Conservation (phyloP, 805 yeast species). For the Candida ascalaphidarum region DNA sequence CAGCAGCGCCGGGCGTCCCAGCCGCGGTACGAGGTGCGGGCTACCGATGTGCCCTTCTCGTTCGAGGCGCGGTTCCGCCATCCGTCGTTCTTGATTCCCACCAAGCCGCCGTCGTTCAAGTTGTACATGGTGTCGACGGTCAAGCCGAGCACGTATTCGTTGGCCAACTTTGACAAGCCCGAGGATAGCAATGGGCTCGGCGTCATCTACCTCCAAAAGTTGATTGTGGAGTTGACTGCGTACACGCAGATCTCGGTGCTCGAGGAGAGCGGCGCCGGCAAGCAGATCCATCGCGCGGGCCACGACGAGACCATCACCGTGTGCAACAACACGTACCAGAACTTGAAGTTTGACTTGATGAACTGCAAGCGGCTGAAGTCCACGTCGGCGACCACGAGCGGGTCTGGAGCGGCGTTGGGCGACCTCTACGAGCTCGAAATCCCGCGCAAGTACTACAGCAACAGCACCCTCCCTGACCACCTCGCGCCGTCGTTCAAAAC, state of each 20-base stretch:
- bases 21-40: too few relatives aligned
- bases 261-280: conserved; percentile 11
- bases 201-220: conserved; percentile 31
- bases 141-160: conserved; percentile 20
- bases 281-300: conserved; percentile 18
- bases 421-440: conserved; percentile 34
- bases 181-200: conserved; percentile 42
- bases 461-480: conserved; percentile 37
- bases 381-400: conserved; percentile 12
- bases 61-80: conserved; percentile 42
- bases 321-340: conserved; percentile 24
- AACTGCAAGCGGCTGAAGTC: conserved; percentile 18
- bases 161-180: conserved; percentile 20
- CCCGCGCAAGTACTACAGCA: conserved; percentile 28
- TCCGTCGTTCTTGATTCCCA: conserved; percentile 41
- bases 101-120: conserved; percentile 26
- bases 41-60: conserved; percentile 28
- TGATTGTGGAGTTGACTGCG: conserved; percentile 23
- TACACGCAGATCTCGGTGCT: conserved; percentile 16
- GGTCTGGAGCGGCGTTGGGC: conserved; percentile 3
- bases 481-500: conserved; percentile 48
- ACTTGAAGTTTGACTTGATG: conserved; percentile 31
- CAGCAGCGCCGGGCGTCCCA: too few relatives aligned
- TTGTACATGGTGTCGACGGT: conserved; percentile 19
- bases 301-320: conserved; percentile 15